phyloP scores from a whole-genome alignment of 345 rosid genomes.

The Eucalyptus cloeziana region DNA sequence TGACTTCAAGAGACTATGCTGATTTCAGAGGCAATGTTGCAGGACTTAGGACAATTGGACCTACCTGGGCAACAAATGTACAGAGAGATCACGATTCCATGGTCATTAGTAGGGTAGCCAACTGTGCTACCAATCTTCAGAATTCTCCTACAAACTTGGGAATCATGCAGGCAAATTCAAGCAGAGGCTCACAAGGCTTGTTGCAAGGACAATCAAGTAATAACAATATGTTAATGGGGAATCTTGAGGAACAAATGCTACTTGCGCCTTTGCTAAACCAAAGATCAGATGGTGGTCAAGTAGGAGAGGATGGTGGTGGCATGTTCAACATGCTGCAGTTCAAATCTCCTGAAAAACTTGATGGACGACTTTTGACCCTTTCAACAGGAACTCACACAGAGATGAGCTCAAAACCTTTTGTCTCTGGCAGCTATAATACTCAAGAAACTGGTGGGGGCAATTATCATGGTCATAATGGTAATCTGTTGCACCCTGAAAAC shows the following conservation, averaged over 20 bases:
- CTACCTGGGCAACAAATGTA: not conserved
- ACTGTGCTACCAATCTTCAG: not conserved
- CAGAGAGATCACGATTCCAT: not conserved
- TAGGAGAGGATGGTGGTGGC: not conserved
- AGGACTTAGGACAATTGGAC: not conserved
- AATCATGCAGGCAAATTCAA: not conserved
- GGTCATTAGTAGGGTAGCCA: not conserved
- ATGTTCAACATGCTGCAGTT: not conserved
- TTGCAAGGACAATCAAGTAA: not conserved
- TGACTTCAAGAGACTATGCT: not conserved
- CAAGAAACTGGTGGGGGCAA: not conserved
- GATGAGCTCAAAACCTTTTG: not conserved
- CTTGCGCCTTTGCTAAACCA: not conserved
- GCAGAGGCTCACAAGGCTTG: not conserved
- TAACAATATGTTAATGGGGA: not conserved
- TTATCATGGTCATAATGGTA: not conserved
- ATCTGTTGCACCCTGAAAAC: not conserved
- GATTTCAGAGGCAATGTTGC: not conserved
- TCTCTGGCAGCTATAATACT: not conserved
- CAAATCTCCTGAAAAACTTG: not conserved
- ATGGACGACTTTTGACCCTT: slow-evolving; percentile 10
- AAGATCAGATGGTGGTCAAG: not conserved
- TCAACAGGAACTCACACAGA: not conserved
- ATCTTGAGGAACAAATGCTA: not conserved
- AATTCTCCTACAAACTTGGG: not conserved